These are phyloP conservation scores for Scheffersomyces illinoinensis DNA, from an alignment of 1,139 yeast genomes.

Conservation along the genomic window DNA sequence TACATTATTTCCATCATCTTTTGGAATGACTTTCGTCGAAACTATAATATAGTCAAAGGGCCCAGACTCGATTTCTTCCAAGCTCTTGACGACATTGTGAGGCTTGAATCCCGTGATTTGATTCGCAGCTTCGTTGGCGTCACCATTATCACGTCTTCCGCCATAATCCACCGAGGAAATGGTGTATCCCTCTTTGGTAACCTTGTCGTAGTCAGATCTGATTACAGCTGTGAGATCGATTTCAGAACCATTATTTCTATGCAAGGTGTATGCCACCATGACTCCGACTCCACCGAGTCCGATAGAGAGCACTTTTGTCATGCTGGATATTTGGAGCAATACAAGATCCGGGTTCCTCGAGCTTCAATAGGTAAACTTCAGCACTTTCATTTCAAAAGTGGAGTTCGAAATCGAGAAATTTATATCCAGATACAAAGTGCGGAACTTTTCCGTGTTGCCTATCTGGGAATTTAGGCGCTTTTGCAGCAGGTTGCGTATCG, in stretches of 20 bases:
- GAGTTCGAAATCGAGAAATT: not conserved
- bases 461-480: not conserved
- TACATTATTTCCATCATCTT: constrained; percentile 14
- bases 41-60: constrained; percentile 36
- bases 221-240: constrained; percentile 33
- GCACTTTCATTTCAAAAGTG: not conserved
- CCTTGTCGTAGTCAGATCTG: constrained; percentile 32
- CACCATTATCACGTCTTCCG: constrained; percentile 15
- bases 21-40: constrained; percentile 35
- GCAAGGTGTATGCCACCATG: constrained; percentile 62
- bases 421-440: not conserved
- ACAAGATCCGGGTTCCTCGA: not conserved
- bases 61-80: constrained; percentile 24
- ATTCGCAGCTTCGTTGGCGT: constrained; percentile 15
- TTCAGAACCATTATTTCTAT: constrained; percentile 41
- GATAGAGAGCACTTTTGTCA: constrained; percentile 47
- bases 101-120: constrained; percentile 26
- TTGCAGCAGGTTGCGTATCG: not conserved
- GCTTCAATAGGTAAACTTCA: not conserved
- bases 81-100: constrained; percentile 20
- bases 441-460: not conserved
- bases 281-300: constrained; percentile 81
- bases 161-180: constrained; percentile 30
- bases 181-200: constrained; percentile 27
- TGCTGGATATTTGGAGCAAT: not conserved